Evolutionary conservation across 331 rosid species (phyloP).

Genomic region (Dryas integrifolia): DNA sequence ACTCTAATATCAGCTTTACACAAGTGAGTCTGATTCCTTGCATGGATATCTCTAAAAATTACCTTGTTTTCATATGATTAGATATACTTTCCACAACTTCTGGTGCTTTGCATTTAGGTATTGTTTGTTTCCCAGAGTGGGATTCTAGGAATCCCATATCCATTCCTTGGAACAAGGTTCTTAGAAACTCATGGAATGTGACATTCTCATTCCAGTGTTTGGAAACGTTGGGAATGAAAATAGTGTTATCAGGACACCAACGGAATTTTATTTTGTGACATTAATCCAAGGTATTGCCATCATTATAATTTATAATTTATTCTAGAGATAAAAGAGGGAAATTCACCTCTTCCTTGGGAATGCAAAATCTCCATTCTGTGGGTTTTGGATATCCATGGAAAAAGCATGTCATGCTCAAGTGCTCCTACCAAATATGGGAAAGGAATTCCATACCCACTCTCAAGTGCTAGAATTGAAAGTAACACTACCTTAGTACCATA

Average conservation of each 20-base stretch:
- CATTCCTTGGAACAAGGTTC: not conserved
- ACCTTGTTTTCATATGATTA: not conserved
- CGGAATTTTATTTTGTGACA: not conserved
- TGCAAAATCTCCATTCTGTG: not conserved
- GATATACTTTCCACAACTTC: conserved; percentile 2
- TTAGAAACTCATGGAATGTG: not conserved
- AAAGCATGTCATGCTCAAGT: not conserved
- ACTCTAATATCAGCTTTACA: conserved; percentile 85
- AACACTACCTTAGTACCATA: not conserved
- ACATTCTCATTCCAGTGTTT: not conserved
- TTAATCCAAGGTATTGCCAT: not conserved
- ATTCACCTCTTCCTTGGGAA: not conserved
- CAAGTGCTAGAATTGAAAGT: too few relatives aligned
- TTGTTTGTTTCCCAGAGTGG: too few relatives aligned
- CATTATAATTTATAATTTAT: not conserved
- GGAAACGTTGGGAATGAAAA: not conserved
- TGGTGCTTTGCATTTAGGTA: not conserved
- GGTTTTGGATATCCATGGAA: not conserved
- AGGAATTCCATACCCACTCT: not conserved
- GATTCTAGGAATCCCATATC: too few relatives aligned
- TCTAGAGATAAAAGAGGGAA: too few relatives aligned
- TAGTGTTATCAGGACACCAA: not conserved
- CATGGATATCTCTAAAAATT: not conserved
- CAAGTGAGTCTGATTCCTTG: conserved; percentile 50
- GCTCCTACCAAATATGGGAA: not conserved